Evolutionary conservation across 176 grass and related monocot genomes (phyloP), one percentile per base, ranked within the genome.

Genomic region (Avena eriantha): DNA sequence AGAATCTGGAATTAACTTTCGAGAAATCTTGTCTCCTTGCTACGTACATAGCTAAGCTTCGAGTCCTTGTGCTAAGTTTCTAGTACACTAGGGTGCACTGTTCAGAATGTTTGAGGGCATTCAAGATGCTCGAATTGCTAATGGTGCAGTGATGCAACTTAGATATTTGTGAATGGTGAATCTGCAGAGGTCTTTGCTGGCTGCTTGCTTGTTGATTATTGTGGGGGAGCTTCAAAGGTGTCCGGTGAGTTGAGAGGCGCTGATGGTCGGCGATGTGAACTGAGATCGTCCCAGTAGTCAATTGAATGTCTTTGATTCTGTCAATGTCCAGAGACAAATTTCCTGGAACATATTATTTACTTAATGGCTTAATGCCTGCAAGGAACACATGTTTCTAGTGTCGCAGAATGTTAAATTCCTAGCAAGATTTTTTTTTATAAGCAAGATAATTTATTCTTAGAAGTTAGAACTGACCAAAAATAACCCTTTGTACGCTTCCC

Each of bases 1-100:
- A 51, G 71, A 59, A 55, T 49, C 69, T 80, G 18, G 67, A 83
- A 63, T n/a, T 19, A 8, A 34, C 16, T 53, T 84, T 16, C 3
- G 15, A 22, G 53, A 54, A 60, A 29, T 24, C 5, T 17, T 66
- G 8, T 14, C 57, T 74, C 63, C 21, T 61, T 66, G 15, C 14
- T 49, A 18, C 9, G 16, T 26, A n/a, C 9, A n/a, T 26, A n/a
- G 7, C 10, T 13, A 16, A 45, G 55, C 1, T 73, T 55, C 17
- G 48, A 3, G 80, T 46, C 4, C 19, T 8, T 10, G 17, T 59
- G 23, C 46, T 68, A 53, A 24, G 7, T 33, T 3, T 33, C 18
- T 18, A 16, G n/a, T 64, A 2, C 15, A 16, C 22, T 36, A 19
- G 34, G 10, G 22, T 7, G 39, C 26, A 6, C 21, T 24, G 45